Evolutionary conservation across 805 yeast species (phyloP), one percentile per base, ranked within the genome.

Genomic region (Brettanomyces bruxellensis): DNA sequence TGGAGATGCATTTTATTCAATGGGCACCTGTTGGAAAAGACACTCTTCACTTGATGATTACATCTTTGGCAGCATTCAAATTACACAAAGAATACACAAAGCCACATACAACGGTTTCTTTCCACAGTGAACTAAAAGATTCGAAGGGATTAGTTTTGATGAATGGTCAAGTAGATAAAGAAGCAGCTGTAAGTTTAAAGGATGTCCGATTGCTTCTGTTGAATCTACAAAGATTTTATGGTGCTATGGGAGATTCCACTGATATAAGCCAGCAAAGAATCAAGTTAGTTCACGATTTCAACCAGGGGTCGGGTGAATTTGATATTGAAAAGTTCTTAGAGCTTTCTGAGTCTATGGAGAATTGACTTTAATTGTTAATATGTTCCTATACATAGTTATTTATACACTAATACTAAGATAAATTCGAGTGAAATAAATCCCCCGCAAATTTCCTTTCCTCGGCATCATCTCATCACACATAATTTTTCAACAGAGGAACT

Each of bases 41-140:
- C 38, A 90, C 97, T 2, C 72, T 86, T 1, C 96, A 93, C 66
- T 87, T 95, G 60, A 75, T 93, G 75, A 71, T 93, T 55, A 93
- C 99, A 2, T 81, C 96, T 0, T 73, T 93, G 52, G 90, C 93
- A 1, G 98, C 93, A 65, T 93, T 79, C 66, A 89, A 91, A 63
- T 73, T 89, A 28, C 96, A 91, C 59, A 79, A 78, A 47, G 97
- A 91, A 60, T 93, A 73, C 64, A 96, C 99, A 8, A 83, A 87
- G 60, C 98, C 99, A 1, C 98, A 93, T 64, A 88, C 97, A 0
- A 86, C 96, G 0, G 70, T 93, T 51, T 78, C 81, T 64, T 85
- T 91, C 71, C 97, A 91, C 67, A 78, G 82, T 40, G 96, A 93
- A 47, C 66, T 91, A 44, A 68, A 67, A 4, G 64, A 71, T 0